phyloP scores from a whole-genome alignment of 768 basidiomycete genomes.

The Kwoniella mangroviensis region DNA sequence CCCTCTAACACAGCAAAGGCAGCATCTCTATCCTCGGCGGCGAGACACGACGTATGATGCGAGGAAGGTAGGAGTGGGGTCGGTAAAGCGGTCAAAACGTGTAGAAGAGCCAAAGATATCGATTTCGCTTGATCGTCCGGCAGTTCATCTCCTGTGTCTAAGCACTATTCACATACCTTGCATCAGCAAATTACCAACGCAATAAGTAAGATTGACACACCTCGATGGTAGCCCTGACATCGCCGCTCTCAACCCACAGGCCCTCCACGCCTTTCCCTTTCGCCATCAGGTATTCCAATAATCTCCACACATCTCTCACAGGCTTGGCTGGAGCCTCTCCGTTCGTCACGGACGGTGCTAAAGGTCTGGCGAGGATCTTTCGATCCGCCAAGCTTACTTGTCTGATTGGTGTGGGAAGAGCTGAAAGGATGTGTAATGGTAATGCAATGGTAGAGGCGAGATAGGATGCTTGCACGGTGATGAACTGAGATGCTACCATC shows the following conservation, averaged over 20 bases:
- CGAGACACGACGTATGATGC: slow-evolving; percentile 31
- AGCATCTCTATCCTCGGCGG: slow-evolving; percentile 38
- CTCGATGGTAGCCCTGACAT: slow-evolving; percentile 34
- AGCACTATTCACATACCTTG: slow-evolving; percentile 9
- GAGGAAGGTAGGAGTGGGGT: slow-evolving; percentile 34
- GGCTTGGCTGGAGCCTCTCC: slow-evolving; percentile 25
- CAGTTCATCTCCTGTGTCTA: slow-evolving; percentile 23
- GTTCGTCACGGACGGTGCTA: slow-evolving; percentile 18
- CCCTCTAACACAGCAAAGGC: slow-evolving; percentile 48
- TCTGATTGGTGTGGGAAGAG: slow-evolving; percentile 29
- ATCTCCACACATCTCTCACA: slow-evolving; percentile 40
- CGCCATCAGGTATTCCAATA: slow-evolving; percentile 47
- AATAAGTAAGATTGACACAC: slow-evolving; percentile 26
- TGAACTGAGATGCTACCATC: slow-evolving; percentile 31
- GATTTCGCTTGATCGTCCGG: slow-evolving; percentile 6
- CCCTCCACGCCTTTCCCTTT: slow-evolving; percentile 21
- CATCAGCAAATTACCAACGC: background rate
- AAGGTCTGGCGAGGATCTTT: slow-evolving; percentile 25
- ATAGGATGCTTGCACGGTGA: slow-evolving; percentile 41
- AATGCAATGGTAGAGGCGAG: slow-evolving; percentile 33
- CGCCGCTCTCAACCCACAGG: slow-evolving; percentile 25
- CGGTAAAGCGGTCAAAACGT: slow-evolving; percentile 34
- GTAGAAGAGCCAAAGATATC: slow-evolving; percentile 29
- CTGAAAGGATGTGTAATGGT: slow-evolving; percentile 33
- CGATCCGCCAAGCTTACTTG: slow-evolving; percentile 22